Conservation (phyloP, 2,329 filamentous ascomycete species). For the Colletotrichum sp. region DNA sequence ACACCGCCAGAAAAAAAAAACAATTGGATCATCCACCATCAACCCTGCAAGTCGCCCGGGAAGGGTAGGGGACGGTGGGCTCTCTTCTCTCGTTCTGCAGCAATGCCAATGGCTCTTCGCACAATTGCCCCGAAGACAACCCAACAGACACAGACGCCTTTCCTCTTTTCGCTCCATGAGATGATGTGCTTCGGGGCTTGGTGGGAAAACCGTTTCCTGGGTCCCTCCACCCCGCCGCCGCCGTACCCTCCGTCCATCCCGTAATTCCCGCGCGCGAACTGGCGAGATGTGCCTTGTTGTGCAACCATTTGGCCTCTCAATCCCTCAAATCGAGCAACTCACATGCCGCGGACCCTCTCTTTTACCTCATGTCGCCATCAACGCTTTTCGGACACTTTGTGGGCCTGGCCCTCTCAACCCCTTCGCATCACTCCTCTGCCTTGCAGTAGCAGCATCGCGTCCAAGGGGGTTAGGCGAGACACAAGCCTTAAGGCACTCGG, state of each 20-base stretch:
- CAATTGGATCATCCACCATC: not conserved
- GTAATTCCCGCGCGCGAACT: constrained; percentile 17
- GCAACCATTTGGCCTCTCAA: not conserved
- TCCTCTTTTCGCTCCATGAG: not conserved
- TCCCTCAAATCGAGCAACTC: not conserved
- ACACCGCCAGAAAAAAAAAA: not conserved
- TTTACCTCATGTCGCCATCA: constrained; percentile 12
- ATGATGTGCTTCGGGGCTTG: constrained; percentile 5
- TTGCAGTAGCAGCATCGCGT: not conserved
- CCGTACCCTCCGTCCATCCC: constrained; percentile 7
- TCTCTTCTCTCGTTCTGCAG: not conserved
- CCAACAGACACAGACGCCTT: not conserved
- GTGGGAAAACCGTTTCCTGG: not conserved
- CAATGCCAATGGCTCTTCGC: not conserved
- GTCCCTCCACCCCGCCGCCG: not conserved
- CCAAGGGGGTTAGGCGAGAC: not conserved
- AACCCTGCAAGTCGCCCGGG: not conserved
- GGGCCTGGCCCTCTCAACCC: not conserved
- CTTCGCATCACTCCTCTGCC: not conserved
- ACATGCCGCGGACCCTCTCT: not conserved
- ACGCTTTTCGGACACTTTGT: constrained; percentile 3
- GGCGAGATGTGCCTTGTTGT: not conserved
- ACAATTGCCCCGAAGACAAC: not conserved
- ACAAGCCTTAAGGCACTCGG: not conserved
- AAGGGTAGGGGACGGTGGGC: not conserved